A percentile compares a stretch with the other conserved stretches of the same genome.
Evolutionary conservation across 257 asterid species (phyloP).

Genomic region (Verbena officinalis): DNA sequence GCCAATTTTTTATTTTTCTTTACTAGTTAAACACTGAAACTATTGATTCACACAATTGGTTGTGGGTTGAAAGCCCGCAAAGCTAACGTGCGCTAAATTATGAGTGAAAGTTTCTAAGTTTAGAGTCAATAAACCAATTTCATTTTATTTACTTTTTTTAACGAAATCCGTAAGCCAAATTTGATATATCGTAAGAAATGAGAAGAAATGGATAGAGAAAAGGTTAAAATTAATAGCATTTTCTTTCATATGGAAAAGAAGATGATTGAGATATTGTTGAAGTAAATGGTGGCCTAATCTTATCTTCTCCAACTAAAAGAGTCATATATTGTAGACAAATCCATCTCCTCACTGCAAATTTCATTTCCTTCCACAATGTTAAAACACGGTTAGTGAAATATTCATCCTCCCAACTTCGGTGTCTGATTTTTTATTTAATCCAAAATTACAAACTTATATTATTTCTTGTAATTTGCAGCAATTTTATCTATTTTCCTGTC

Average conservation of each 20-base stretch:
- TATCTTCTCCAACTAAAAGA: neutral
- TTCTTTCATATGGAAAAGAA: constrained; percentile 11
- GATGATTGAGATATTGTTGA: constrained; percentile 16
- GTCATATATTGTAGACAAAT: neutral
- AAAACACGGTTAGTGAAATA: neutral
- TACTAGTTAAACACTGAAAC: too few species aligned
- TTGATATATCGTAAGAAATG: neutral
- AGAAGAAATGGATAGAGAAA: too few species aligned
- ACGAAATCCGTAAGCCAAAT: neutral
- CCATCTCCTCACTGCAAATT: neutral
- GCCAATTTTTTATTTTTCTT: too few species aligned
- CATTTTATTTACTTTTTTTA: too few species aligned
- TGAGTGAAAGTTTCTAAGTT: too few species aligned
- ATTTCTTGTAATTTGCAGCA: neutral
- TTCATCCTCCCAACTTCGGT: neutral
- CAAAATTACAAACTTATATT: neutral
- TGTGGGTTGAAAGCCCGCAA: too few species aligned
- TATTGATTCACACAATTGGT: too few species aligned
- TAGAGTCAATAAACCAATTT: too few species aligned
- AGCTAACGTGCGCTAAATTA: too few species aligned
- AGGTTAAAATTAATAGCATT: constrained; percentile 1
- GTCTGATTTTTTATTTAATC: neutral
- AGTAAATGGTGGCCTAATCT: constrained; percentile 17
- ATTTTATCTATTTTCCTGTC: neutral
- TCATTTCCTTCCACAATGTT: neutral